A percentile compares a stretch with the other conserved stretches of the same genome.
Evolutionary conservation across 768 basidiomycete genomes (phyloP).

Genomic region (Dictyophora rubrovolvata): DNA sequence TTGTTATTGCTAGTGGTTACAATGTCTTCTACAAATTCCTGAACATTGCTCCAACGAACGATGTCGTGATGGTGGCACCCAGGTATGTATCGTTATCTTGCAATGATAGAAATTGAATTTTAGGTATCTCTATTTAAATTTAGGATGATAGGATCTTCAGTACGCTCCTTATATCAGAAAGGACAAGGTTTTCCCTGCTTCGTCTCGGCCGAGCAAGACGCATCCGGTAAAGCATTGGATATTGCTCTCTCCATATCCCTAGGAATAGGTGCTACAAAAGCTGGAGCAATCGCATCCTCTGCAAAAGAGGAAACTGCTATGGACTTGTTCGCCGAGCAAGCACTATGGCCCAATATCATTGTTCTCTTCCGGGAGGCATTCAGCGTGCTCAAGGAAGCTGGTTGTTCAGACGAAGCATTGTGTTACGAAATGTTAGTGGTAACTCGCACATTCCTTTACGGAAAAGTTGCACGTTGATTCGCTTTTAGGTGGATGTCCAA

Average conservation of each 20-base stretch:
- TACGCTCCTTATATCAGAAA: slow-evolving; percentile 49
- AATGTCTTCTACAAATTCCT: slow-evolving; percentile 55
- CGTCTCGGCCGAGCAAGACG: slow-evolving; percentile 54
- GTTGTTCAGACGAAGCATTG: slow-evolving; percentile 56
- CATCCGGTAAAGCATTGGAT: slow-evolving; percentile 35
- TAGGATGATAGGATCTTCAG: slow-evolving; percentile 61
- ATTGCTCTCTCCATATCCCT: slow-evolving; percentile 44
- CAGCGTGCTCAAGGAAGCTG: slow-evolving; percentile 50
- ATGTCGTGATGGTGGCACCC: slow-evolving; percentile 60
- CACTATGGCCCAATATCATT: slow-evolving; percentile 57
- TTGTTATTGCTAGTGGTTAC: slow-evolving; percentile 56
- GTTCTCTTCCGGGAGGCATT: slow-evolving; percentile 55
- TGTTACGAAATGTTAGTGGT: slow-evolving; percentile 51
- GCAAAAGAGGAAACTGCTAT: slow-evolving; percentile 54
- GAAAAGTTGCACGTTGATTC: not conserved
- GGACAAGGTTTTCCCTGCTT: slow-evolving; percentile 56
- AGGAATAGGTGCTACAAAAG: slow-evolving; percentile 51
- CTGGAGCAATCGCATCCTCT: slow-evolving; percentile 54
- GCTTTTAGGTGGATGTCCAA: slow-evolving; percentile 60
- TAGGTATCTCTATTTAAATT: not conserved
- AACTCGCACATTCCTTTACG: not conserved
- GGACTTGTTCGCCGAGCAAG: slow-evolving; percentile 44
- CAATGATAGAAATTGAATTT: not conserved
- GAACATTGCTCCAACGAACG: slow-evolving; percentile 40
- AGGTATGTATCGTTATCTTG: slow-evolving; percentile 25